Evolutionary conservation across 1,139 yeast species (phyloP).

Genomic region (Lodderomyces theae): DNA sequence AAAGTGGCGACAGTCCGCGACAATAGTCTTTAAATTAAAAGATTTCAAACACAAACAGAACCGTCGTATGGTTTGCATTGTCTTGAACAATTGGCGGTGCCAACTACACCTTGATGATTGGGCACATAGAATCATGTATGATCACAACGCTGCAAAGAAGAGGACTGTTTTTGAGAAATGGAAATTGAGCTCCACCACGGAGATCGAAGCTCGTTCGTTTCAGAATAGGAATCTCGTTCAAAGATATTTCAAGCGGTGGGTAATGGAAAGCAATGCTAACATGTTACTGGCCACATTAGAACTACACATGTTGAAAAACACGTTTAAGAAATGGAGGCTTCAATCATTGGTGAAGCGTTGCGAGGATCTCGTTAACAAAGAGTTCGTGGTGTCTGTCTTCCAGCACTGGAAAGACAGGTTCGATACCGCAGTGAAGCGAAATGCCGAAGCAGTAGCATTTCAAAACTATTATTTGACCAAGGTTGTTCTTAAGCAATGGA

Average conservation of each 20-base stretch:
- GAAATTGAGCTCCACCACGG: not conserved
- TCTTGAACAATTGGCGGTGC: not conserved
- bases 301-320: not conserved
- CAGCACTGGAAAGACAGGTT: not conserved
- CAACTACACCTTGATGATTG: not conserved
- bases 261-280: not conserved
- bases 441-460: not conserved
- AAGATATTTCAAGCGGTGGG: not conserved
- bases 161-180: conserved; percentile 4
- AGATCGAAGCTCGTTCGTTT: not conserved
- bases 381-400: not conserved
- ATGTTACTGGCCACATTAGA: not conserved
- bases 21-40: not conserved
- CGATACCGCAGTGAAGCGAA: not conserved
- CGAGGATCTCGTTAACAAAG: not conserved
- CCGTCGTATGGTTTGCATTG: not conserved
- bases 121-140: not conserved
- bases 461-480: not conserved
- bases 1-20: conserved; percentile 15
- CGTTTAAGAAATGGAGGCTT: not conserved
- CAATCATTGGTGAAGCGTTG: not conserved
- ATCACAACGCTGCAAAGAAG: not conserved
- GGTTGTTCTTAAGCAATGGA: not conserved
- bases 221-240: not conserved
- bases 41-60: not conserved